Conservation (phyloP, 177 flowering plant genomes). For the Vitis hybrid region DNA sequence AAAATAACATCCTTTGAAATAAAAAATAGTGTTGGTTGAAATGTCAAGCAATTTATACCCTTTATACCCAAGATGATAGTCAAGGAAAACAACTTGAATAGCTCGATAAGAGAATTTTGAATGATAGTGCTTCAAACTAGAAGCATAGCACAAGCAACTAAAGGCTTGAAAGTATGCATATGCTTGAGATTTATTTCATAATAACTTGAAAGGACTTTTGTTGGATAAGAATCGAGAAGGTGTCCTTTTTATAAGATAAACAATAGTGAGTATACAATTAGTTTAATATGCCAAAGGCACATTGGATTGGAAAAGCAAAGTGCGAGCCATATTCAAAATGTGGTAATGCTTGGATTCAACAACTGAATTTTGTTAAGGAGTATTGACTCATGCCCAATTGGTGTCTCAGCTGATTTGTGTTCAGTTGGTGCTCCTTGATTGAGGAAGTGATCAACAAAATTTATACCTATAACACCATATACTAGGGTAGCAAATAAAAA, state of each 20-base stretch:
- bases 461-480: too few relatives aligned
- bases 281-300: not conserved
- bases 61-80: too few relatives aligned
- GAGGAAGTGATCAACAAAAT: too few relatives aligned
- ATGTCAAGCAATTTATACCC: too few relatives aligned
- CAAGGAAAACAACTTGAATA: too few relatives aligned
- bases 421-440: too few relatives aligned
- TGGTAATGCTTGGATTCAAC: slow-evolving; percentile 3
- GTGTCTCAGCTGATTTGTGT: too few relatives aligned
- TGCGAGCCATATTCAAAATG: not conserved
- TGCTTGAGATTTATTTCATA: not conserved
- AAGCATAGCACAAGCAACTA: not conserved
- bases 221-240: not conserved
- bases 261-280: not conserved
- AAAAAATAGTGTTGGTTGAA: too few relatives aligned
- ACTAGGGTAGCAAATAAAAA: too few relatives aligned
- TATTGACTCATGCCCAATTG: not conserved
- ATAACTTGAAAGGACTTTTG: not conserved
- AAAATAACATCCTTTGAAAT: too few relatives aligned
- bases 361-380: not conserved
- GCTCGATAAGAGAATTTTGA: too few relatives aligned
- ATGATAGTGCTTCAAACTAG: not conserved
- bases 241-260: not conserved
- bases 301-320: not conserved
- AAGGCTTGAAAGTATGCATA: not conserved